Conservation (phyloP, 768 basidiomycete species). For the Leccinum variicolor region DNA sequence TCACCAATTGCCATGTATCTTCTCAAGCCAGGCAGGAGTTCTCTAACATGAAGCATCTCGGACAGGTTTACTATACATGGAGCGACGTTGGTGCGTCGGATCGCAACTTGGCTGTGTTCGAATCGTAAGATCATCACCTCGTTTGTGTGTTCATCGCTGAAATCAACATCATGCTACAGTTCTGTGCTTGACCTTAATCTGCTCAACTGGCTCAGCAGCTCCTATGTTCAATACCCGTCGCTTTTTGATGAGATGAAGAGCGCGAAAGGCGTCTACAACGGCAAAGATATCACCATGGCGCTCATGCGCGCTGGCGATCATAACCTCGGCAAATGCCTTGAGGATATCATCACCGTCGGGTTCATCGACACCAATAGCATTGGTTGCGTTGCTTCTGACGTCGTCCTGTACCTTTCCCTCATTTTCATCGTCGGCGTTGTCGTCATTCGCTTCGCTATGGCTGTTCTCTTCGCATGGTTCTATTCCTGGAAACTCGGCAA, state of each 20-base stretch:
- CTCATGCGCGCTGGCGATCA: slow-evolving; percentile 71
- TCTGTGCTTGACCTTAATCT: slow-evolving; percentile 85
- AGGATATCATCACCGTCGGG: slow-evolving; percentile 84
- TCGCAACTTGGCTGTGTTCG: slow-evolving; percentile 90
- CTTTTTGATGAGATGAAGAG: slow-evolving; percentile 77
- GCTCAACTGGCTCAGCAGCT: slow-evolving; percentile 77
- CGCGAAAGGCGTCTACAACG: slow-evolving; percentile 69
- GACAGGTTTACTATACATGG: slow-evolving; percentile 96
- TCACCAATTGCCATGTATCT: slow-evolving; percentile 71
- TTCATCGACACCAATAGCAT: slow-evolving; percentile 94
- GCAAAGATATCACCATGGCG: slow-evolving; percentile 85
- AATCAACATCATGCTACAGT: slow-evolving; percentile 38
- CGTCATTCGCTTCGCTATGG: slow-evolving; percentile 92
- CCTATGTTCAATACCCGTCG: slow-evolving; percentile 78
- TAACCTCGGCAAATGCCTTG: slow-evolving; percentile 72
- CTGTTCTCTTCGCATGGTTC: slow-evolving; percentile 97
- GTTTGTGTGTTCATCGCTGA: not conserved
- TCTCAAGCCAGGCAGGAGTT: slow-evolving; percentile 52
- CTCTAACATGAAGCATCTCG: slow-evolving; percentile 49
- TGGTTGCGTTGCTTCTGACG: slow-evolving; percentile 92
- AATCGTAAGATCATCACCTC: slow-evolving; percentile 63
- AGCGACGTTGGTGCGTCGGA: slow-evolving; percentile 64
- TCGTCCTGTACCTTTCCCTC: slow-evolving; percentile 93
- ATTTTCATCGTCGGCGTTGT: slow-evolving; percentile 98
- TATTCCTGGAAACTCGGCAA: slow-evolving; percentile 93